Evolutionary conservation across 805 yeast species (phyloP), one percentile per base, ranked within the genome.

Genomic region (Candida fluviatilis): DNA sequence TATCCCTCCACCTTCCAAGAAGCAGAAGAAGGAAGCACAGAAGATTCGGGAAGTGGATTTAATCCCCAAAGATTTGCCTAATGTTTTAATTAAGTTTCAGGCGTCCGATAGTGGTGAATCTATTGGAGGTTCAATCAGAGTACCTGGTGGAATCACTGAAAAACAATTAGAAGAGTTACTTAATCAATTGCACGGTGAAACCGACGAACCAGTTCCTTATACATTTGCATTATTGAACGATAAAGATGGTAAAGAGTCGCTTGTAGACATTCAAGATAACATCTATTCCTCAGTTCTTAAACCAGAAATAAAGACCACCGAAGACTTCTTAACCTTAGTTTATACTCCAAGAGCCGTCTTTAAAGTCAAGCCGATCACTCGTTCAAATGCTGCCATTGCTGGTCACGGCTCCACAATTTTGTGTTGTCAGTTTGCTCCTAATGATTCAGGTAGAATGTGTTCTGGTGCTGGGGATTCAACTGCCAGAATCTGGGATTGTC

Each of bases 401-500:
- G 99, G 99, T 4, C 99, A 93, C 57, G 96, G 96, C 1, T 78
- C 95, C 2, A 93, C 98, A 0, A 87, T 93, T 43, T 67, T 93
- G 47, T 86, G 96, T 42, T 84, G 93, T 30, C 90, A 85, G 45
- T 93, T 93, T 72, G 95, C 99, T 2, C 99, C 99, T 21, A 74
- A 84, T 52, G 82, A 90, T 13, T 78, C 91, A 13, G 73, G 90
- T 2, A 71, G 86, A 49, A 80, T 90, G 83, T 93, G 86, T 29
- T 84, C 97, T 0, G 99, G 99, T 26, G 87, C 96, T 4, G 99
- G 99, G 32, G 99, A 93, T 61, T 78, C 83, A 26, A 90, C 98
- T 6, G 97, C 98, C 2, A 73, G 98, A 56, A 76, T 91, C 34
- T 93, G 99, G 99, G 97, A 90, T 62, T 85, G 96, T 60, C 82